Percentiles rank a stretch among this genome's conserved stretches.
phyloP scores from a whole-genome alignment of 2,329 filamentous ascomycete genomes.

The Colletotrichum magnum region DNA sequence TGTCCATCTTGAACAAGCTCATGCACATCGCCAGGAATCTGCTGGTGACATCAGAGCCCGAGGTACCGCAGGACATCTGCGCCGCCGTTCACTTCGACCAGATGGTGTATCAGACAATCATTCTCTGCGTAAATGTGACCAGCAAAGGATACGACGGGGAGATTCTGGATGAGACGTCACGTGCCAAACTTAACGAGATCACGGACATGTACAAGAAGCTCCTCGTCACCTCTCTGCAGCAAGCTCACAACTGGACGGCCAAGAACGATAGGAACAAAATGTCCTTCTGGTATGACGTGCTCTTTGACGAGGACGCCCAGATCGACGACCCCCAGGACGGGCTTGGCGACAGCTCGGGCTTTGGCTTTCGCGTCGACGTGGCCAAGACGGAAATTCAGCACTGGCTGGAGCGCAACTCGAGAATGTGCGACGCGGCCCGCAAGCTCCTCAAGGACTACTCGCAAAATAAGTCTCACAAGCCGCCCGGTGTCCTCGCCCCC shows the following conservation, averaged over 20 bases:
- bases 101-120: conserved; percentile 76
- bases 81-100: conserved; percentile 76
- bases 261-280: conserved; percentile 80
- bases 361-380: conserved; percentile 69
- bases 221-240: conserved; percentile 75
- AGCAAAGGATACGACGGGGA: conserved; percentile 78
- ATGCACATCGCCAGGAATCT: conserved; percentile 77
- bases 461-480: conserved; percentile 62
- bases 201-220: conserved; percentile 78
- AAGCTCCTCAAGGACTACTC: conserved; percentile 69
- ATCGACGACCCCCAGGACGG: conserved; percentile 65
- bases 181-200: conserved; percentile 72
- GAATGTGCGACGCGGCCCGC: conserved; percentile 69
- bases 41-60: conserved; percentile 74
- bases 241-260: conserved; percentile 78
- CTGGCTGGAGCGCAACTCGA: conserved; percentile 74
- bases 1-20: conserved; percentile 75
- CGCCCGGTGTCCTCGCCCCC: conserved; percentile 64
- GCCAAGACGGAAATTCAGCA: conserved; percentile 74
- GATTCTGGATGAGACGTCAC: conserved; percentile 70
- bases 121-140: conserved; percentile 76
- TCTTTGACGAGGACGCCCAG: conserved; percentile 71
- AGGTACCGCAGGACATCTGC: conserved; percentile 76
- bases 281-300: conserved; percentile 76
- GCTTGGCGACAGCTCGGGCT: conserved; percentile 65